phyloP scores from a whole-genome alignment of 2,329 filamentous ascomycete genomes.

The Fusarium tanahbumbuense region DNA sequence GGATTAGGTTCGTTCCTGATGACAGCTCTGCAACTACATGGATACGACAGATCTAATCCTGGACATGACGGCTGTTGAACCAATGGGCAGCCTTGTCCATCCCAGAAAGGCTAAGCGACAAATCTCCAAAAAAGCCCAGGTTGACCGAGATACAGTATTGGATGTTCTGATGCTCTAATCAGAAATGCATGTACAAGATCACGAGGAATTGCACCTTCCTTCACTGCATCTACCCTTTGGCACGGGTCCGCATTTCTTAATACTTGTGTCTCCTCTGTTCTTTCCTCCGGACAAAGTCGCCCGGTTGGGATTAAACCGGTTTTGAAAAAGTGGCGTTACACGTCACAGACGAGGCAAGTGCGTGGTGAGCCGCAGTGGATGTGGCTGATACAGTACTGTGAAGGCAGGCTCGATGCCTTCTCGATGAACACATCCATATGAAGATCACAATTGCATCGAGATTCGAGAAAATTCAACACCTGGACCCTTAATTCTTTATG shows the following conservation, averaged over 20 bases:
- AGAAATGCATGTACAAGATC: conserved; percentile 13
- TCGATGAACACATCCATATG: conserved; percentile 2
- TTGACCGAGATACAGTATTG: conserved; percentile 4
- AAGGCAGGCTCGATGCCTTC: not conserved
- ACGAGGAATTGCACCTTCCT: conserved; percentile 5
- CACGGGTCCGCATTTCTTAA: conserved; percentile 9
- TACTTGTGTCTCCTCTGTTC: conserved; percentile 2
- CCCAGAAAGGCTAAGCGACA: conserved; percentile 24
- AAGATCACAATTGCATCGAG: conserved; percentile 35
- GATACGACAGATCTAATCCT: conserved; percentile 30
- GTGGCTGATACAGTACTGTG: conserved; percentile 21
- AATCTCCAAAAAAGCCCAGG: conserved; percentile 8
- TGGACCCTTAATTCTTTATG: conserved; percentile 19
- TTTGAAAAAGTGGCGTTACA: conserved; percentile 32
- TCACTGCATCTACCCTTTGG: conserved; percentile 9
- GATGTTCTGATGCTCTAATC: conserved; percentile 15
- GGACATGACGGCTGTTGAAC: conserved; percentile 3
- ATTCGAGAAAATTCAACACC: conserved; percentile 20
- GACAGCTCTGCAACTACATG: conserved; percentile 22
- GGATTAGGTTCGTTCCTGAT: conserved; percentile 31
- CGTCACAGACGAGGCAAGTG: conserved; percentile 33
- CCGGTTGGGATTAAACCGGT: conserved; percentile 29
- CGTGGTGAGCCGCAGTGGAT: conserved; percentile 11
- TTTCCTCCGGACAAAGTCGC: conserved; percentile 23
- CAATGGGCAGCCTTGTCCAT: conserved; percentile 9